A percentile compares a stretch with the other conserved stretches of the same genome.
Evolutionary conservation across 2,329 filamentous ascomycete genomes (phyloP).

Genomic region (Ceratocystis huliohia): DNA sequence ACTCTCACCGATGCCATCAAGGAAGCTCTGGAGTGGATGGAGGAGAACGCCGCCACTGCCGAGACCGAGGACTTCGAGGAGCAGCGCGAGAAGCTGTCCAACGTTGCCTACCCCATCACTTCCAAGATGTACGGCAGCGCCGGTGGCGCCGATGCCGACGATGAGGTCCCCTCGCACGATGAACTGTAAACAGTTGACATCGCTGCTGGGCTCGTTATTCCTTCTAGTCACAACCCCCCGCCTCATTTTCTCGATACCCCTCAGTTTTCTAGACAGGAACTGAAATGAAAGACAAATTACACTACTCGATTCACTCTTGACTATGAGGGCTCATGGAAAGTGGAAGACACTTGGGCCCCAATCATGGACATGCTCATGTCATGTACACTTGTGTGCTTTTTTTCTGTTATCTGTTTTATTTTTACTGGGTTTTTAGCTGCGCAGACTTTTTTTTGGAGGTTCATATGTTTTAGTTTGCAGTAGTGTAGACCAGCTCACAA

Average conservation of each 20-base stretch:
- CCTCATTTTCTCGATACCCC: constrained; percentile 13
- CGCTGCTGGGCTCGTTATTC: not conserved
- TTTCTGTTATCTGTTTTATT: constrained; percentile 4
- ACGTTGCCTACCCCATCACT: constrained; percentile 95
- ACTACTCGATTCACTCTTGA: constrained; percentile 21
- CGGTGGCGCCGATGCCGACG: constrained; percentile 47
- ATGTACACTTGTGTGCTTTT: constrained; percentile 4
- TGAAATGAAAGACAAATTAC: constrained; percentile 20
- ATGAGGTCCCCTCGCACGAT: constrained; percentile 61
- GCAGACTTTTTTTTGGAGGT: not conserved
- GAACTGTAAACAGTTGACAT: constrained; percentile 53
- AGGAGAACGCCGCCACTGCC: constrained; percentile 80
- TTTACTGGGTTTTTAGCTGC: constrained; percentile 29
- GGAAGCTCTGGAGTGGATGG: constrained; percentile 93
- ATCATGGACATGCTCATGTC: not conserved
- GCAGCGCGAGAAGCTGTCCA: constrained; percentile 98
- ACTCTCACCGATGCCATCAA: constrained; percentile 89
- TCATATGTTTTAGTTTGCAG: not conserved
- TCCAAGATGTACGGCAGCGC: constrained; percentile 81
- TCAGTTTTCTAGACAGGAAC: constrained; percentile 10
- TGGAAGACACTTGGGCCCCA: not conserved
- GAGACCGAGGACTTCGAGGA: constrained; percentile 93
- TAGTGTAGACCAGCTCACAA: not conserved
- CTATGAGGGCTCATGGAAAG: constrained; percentile 1
- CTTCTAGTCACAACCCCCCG: not conserved